Percentiles rank a stretch among this genome's conserved stretches.
Conservation (phyloP, 257 asterid genomes). For the Nicotiana tabacum region DNA sequence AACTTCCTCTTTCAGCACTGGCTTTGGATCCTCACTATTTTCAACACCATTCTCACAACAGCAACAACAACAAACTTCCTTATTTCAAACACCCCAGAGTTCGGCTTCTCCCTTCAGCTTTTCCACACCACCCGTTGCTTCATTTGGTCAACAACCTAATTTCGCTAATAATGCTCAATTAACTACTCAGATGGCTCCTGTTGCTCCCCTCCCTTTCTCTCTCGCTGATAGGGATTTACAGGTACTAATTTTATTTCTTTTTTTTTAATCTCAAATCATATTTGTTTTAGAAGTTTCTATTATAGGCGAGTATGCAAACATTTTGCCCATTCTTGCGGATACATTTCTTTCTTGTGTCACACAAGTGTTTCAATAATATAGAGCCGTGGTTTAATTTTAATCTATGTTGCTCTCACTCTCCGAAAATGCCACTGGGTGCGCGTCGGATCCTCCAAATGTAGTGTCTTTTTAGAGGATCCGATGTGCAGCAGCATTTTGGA, state of each 20-base stretch:
- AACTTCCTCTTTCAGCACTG: slow-evolving; percentile 57
- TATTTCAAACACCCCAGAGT: slow-evolving; percentile 61
- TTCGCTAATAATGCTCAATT: slow-evolving; percentile 55
- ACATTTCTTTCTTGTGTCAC: neutral
- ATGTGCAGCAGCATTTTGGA: too few relatives aligned
- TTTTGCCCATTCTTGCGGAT: neutral
- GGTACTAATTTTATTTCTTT: too few relatives aligned
- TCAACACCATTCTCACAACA: slow-evolving; percentile 74
- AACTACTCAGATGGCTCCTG: slow-evolving; percentile 99
- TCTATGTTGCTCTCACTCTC: too few relatives aligned
- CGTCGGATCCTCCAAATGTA: too few relatives aligned
- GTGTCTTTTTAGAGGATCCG: too few relatives aligned
- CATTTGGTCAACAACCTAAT: slow-evolving; percentile 36
- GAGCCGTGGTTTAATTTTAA: neutral
- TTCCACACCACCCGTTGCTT: slow-evolving; percentile 35
- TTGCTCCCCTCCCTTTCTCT: slow-evolving; percentile 87
- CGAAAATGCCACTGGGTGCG: too few relatives aligned
- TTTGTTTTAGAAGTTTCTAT: too few relatives aligned
- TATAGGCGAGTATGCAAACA: neutral
- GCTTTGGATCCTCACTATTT: slow-evolving; percentile 62
- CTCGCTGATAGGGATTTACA: slow-evolving; percentile 76
- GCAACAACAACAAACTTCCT: slow-evolving; percentile 35
- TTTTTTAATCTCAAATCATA: too few relatives aligned
- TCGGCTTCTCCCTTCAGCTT: slow-evolving; percentile 44
- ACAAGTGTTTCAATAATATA: neutral